These are phyloP conservation scores for Bruguiera hainesii DNA, from an alignment of 441 rosid genomes.

Conservation along the genomic window DNA sequence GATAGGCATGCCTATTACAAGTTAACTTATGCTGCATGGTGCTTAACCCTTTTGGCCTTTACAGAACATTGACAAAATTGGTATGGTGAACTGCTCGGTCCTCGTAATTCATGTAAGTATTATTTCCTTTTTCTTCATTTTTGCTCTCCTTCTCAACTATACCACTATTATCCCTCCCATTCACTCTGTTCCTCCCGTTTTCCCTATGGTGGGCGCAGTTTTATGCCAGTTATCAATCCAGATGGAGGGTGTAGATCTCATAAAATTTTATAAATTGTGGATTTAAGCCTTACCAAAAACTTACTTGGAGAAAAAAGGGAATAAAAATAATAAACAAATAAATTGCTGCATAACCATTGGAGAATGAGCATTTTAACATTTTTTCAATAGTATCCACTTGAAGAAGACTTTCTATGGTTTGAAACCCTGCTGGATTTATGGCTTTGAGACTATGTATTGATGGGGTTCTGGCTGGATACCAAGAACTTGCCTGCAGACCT, in stretches of 20 bases:
- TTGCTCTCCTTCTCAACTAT: neutral
- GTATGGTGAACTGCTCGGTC: constrained; percentile 69
- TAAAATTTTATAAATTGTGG: neutral
- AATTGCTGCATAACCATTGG: neutral
- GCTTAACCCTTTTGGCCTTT: constrained; percentile 12
- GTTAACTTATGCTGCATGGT: no score
- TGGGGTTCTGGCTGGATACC: no score
- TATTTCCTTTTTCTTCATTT: constrained; percentile 9
- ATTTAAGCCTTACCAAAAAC: no score
- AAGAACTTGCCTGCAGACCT: no score
- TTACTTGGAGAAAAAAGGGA: no score
- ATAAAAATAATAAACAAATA: neutral
- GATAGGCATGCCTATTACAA: constrained; percentile 14
- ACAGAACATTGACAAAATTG: constrained; percentile 89
- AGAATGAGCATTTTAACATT: neutral
- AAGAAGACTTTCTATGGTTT: neutral
- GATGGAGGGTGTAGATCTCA: neutral
- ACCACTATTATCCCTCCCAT: neutral
- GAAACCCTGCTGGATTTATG: neutral
- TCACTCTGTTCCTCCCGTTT: constrained; percentile 10
- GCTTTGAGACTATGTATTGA: neutral
- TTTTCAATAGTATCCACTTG: neutral
- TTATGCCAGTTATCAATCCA: neutral
- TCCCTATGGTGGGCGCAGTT: neutral
- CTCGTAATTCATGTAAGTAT: constrained; percentile 81